Base-by-base conservation (phyloP, 2,329 filamentous ascomycete species). In the Calonectria crousiana region DNA sequence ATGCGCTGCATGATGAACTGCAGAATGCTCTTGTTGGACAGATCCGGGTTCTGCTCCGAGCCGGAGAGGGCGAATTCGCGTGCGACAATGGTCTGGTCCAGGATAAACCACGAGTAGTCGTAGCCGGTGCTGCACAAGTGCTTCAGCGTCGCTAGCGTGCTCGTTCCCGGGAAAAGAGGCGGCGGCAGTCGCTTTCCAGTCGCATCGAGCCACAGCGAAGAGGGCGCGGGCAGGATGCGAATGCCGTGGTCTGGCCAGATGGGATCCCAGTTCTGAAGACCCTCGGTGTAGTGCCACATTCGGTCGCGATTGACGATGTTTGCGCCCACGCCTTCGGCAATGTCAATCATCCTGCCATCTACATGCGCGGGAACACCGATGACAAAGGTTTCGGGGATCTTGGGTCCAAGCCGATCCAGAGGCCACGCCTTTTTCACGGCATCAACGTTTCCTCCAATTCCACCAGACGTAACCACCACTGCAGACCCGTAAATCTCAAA, bases 201-300 rank as follows among this genome's bases (percentile, higher is more conserved):
- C 18, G 91, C 91, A 72, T 92, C 91, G 0, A 92, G 87, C 91
- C 91, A 92, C 5, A 92, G 87, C 3, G 90, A 91, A 0, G 90
- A 92, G 0, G 91, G 91, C 0, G 88, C 91, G 0, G 91, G 90
- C 18, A 92, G 83, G 3, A 92, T 87, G 41, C 91, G 89, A 75
- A 92, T 92, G 26, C 91, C 91, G 77, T 92, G 91, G 18, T 78
- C 74, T 0, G 90, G 90, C 91, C 91, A 92, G 81, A 92, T 92
- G 5, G 90, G 86, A 69, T 92, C 83, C 91, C 91, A 92, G 80
- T 93, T 92, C 68, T 87, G 85, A 14, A 93, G 81, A 0, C 91
- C 91, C 78, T 93, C 91, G 14, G 90, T 92, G 79, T 93, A 93
- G 81, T 92, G 91, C 91, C 91, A 93, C 91, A 92, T 92, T 53